A percentile compares a stretch with the other conserved stretches of the same genome.
These are phyloP conservation scores for Gracilaria domingensis DNA, from an alignment of 23 red algal genomes.

Conservation along the genomic window DNA sequence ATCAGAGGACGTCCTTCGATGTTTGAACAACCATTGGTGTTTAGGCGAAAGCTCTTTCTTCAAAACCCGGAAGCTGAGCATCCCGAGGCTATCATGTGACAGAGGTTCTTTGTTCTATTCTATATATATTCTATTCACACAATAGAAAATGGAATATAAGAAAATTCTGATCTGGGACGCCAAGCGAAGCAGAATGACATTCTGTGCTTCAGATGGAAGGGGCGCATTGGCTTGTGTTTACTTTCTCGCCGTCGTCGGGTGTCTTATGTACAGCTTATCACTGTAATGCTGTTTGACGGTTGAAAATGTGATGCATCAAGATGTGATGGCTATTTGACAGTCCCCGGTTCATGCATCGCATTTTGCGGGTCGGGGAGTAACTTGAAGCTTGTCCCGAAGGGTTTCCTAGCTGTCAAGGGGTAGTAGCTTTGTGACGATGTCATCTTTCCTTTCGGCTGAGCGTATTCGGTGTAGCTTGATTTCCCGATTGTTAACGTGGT, in stretches of 20 bases:
- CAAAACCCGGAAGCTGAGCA: too few relatives aligned
- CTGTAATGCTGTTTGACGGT: not conserved
- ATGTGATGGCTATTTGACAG: not conserved
- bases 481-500: not conserved
- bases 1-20: too few relatives aligned
- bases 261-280: not conserved
- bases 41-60: too few relatives aligned
- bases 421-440: not conserved
- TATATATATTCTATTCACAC: too few relatives aligned
- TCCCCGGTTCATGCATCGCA: not conserved
- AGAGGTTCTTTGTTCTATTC: too few relatives aligned
- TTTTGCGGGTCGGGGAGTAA: not conserved
- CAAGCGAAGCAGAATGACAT: too few relatives aligned
- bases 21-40: too few relatives aligned
- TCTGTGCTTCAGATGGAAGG: too few relatives aligned
- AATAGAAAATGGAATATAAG: too few relatives aligned
- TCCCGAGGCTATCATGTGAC: too few relatives aligned
- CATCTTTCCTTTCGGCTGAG: not conserved
- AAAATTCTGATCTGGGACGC: too few relatives aligned
- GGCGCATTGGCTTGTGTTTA: too few relatives aligned
- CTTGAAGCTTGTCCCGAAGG: not conserved
- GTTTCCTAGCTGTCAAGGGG: not conserved
- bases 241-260: conserved; percentile 8
- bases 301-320: not conserved
- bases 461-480: not conserved